These are phyloP conservation scores for Grosmannia serpens DNA, from an alignment of 2,329 filamentous ascomycete species.

Conservation along the genomic window DNA sequence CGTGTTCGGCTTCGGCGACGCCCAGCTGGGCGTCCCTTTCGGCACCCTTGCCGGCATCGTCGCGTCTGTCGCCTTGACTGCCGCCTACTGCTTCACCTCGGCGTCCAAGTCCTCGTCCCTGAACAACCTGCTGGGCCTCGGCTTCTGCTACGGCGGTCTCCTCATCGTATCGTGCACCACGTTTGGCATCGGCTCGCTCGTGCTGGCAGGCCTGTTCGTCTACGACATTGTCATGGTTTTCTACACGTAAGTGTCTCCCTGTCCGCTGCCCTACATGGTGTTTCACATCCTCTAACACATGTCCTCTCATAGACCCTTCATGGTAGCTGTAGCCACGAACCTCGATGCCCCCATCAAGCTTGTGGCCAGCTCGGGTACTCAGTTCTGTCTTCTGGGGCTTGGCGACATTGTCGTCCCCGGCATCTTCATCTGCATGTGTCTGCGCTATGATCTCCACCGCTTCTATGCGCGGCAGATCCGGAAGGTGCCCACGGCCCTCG, in stretches of 20 bases:
- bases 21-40: slow-evolving; percentile 38
- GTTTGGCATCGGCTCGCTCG: slow-evolving; percentile 67
- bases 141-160: slow-evolving; percentile 73
- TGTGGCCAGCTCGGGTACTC: slow-evolving; percentile 53
- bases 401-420: slow-evolving; percentile 93
- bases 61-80: slow-evolving; percentile 39
- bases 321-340: slow-evolving; percentile 78
- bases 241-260: slow-evolving; percentile 49
- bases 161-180: slow-evolving; percentile 82
- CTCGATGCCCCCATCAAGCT: slow-evolving; percentile 91
- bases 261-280: neutral
- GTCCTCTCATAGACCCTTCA: slow-evolving; percentile 48
- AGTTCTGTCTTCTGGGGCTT: slow-evolving; percentile 71
- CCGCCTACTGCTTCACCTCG: slow-evolving; percentile 56
- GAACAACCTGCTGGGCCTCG: slow-evolving; percentile 78
- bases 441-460: slow-evolving; percentile 84
- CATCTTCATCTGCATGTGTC: slow-evolving; percentile 75
- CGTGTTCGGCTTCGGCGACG: slow-evolving; percentile 38
- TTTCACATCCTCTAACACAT: neutral
- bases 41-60: slow-evolving; percentile 45
- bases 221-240: slow-evolving; percentile 95
- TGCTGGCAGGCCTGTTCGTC: slow-evolving; percentile 72
- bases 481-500: slow-evolving; percentile 26
- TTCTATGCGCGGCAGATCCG: slow-evolving; percentile 62
- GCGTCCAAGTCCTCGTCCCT: slow-evolving; percentile 34